These are phyloP conservation scores for Leucoagaricus sp. DNA, from an alignment of 1,284 basidiomycete genomes.

Conservation along the genomic window DNA sequence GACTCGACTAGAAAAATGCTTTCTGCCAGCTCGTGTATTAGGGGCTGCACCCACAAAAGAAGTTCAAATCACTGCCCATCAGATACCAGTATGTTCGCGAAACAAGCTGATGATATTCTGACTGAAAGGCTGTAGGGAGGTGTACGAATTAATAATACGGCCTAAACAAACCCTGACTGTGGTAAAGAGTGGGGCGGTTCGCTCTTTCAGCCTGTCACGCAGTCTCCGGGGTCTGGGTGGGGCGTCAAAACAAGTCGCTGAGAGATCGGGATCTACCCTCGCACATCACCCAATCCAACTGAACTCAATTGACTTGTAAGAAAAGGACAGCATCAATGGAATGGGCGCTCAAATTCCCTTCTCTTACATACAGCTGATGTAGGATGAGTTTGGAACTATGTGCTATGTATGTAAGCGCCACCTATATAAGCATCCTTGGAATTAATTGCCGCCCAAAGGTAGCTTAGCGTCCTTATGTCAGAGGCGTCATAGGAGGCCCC, in stretches of 20 bases:
- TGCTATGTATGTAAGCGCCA: slow-evolving; percentile 7
- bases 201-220: neutral
- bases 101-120: neutral
- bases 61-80: neutral
- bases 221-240: slow-evolving; percentile 5
- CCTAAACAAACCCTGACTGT: neutral
- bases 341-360: slow-evolving; percentile 2
- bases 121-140: neutral
- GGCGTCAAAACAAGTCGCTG: too few species aligned
- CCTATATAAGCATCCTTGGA: neutral
- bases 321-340: slow-evolving; percentile 13
- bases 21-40: neutral
- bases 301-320: neutral
- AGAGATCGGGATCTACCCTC: neutral
- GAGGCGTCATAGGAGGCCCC: slow-evolving; percentile 6
- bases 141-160: too few species aligned
- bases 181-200: slow-evolving; percentile 4
- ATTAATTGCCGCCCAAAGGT: slow-evolving; percentile 8
- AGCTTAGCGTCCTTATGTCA: slow-evolving; percentile 4
- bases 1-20: neutral
- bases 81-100: neutral
- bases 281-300: slow-evolving; percentile 1
- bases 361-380: neutral
- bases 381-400: neutral
- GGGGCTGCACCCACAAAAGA: neutral